These are phyloP conservation scores for Przewalskia tangutica DNA, from an alignment of 257 asterid genomes.

Conservation along the genomic window DNA sequence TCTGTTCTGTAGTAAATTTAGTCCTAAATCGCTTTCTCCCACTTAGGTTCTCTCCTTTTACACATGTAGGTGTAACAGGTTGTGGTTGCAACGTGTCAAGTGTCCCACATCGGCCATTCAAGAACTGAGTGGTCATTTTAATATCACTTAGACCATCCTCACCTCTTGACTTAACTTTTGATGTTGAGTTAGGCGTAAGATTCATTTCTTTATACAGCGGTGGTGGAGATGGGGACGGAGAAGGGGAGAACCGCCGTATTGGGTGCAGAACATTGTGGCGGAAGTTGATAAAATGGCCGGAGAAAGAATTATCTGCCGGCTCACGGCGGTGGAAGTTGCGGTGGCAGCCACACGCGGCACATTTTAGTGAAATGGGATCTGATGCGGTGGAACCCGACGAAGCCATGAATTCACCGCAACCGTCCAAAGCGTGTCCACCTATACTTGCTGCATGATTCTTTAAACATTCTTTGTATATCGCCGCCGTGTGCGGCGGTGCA, in stretches of 20 bases:
- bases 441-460: constrained; percentile 23
- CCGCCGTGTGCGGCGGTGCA: background rate
- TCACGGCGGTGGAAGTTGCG: constrained; percentile 28
- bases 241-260: background rate
- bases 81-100: background rate
- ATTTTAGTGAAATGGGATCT: constrained; percentile 13
- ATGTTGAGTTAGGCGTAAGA: no score
- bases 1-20: constrained; percentile 13
- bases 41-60: background rate
- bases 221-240: background rate
- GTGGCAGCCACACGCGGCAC: constrained; percentile 25
- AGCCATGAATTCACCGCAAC: constrained; percentile 24
- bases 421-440: constrained; percentile 20
- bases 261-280: constrained; percentile 4
- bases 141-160: no score
- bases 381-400: background rate
- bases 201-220: no score
- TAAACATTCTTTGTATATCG: constrained; percentile 12
- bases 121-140: no score
- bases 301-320: background rate
- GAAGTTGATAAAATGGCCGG: constrained; percentile 5
- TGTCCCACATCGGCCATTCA: no score
- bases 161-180: no score
- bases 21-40: constrained; percentile 20
- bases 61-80: constrained; percentile 6